These are phyloP conservation scores for Lactarius evosmus DNA, from an alignment of 768 basidiomycete species.

Conservation along the genomic window DNA sequence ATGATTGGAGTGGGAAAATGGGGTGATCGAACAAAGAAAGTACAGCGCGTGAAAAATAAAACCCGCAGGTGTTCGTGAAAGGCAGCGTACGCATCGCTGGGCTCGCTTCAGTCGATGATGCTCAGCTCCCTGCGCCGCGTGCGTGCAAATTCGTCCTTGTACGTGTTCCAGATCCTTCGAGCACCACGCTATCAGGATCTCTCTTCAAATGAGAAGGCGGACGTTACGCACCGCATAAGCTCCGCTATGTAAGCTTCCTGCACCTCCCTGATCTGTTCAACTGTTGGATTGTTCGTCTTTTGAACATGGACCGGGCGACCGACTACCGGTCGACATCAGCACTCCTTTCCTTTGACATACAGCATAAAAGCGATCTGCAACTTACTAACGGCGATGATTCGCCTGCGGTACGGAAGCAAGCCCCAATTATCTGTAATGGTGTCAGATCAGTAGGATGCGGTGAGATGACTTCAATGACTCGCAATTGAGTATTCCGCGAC, in stretches of 20 bases:
- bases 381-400: conserved; percentile 95
- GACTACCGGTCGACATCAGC: conserved; percentile 47
- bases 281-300: conserved; percentile 73
- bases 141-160: conserved; percentile 92
- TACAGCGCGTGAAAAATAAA: conserved; percentile 8
- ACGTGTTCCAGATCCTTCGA: conserved; percentile 90
- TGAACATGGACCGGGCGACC: conserved; percentile 83
- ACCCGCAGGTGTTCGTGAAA: neutral
- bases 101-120: conserved; percentile 59
- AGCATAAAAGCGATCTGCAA: conserved; percentile 30
- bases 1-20: conserved; percentile 2
- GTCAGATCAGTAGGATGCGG: conserved; percentile 1
- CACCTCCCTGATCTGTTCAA: conserved; percentile 73
- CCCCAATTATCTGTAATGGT: conserved; percentile 79
- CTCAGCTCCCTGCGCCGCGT: conserved; percentile 72
- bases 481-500: conserved; percentile 94
- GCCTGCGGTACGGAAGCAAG: conserved; percentile 91
- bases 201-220: neutral
- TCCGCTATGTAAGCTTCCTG: conserved; percentile 91
- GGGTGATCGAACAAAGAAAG: neutral
- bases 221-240: conserved; percentile 65
- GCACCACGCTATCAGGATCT: conserved; percentile 7
- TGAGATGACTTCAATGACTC: conserved; percentile 29
- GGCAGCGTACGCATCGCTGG: neutral
- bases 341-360: neutral